A percentile compares a stretch with the other conserved stretches of the same genome.
phyloP scores from a whole-genome alignment of 805 yeast species.

The Lipomyces starkeyi region DNA sequence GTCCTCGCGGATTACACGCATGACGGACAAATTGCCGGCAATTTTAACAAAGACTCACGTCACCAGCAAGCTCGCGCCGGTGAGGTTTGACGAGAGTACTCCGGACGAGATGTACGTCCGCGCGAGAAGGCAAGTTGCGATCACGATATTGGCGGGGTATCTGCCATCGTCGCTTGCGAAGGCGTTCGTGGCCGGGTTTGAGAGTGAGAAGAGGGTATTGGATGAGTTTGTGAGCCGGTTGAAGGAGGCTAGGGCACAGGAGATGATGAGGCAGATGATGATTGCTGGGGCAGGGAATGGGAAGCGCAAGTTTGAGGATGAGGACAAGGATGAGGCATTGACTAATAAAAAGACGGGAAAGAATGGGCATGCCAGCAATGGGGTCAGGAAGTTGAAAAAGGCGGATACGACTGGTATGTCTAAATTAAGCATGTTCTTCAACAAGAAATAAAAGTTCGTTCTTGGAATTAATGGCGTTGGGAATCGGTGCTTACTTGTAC shows the following conservation, averaged over 20 bases:
- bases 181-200: slow-evolving; percentile 2
- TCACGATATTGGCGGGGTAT: slow-evolving; percentile 40
- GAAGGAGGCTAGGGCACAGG: slow-evolving; percentile 33
- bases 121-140: slow-evolving; percentile 35
- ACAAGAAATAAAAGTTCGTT: slow-evolving; percentile 31
- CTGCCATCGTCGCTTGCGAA: slow-evolving; percentile 35
- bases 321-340: slow-evolving; percentile 23
- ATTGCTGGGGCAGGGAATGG: slow-evolving; percentile 13
- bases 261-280: slow-evolving; percentile 35
- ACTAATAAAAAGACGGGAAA: slow-evolving; percentile 22
- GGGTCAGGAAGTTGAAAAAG: slow-evolving; percentile 33
- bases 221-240: slow-evolving; percentile 35
- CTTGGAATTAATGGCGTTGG: neutral
- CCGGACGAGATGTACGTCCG: slow-evolving; percentile 28
- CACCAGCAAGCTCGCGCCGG: slow-evolving; percentile 23
- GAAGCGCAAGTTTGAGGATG: slow-evolving; percentile 25
- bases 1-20: neutral
- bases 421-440: slow-evolving; percentile 47
- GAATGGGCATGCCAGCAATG: slow-evolving; percentile 21
- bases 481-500: neutral
- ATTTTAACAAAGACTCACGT: slow-evolving; percentile 22
- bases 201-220: slow-evolving; percentile 36
- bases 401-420: slow-evolving; percentile 40
- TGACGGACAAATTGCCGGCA: slow-evolving; percentile 27
- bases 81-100: slow-evolving; percentile 21